phyloP scores from a whole-genome alignment of 805 yeast genomes.

The Nakazawaea pomicola region DNA sequence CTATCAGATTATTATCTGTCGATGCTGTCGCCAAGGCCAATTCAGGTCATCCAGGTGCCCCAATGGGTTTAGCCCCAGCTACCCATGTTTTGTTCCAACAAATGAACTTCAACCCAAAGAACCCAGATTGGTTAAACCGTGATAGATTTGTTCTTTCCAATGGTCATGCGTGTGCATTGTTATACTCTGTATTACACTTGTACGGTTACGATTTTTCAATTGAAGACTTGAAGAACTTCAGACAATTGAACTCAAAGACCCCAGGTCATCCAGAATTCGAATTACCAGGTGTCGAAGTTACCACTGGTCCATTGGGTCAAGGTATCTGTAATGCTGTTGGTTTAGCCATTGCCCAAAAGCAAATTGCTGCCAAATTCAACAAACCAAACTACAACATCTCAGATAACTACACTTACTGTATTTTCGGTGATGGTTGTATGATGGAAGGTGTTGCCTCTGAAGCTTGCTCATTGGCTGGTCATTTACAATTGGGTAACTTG shows the following conservation, averaged over 20 bases:
- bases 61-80: constrained; percentile 95
- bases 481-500: constrained; percentile 86
- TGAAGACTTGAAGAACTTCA: constrained; percentile 85
- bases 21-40: constrained; percentile 86
- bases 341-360: constrained; percentile 89
- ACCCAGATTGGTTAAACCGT: constrained; percentile 90
- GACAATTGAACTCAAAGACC: constrained; percentile 85
- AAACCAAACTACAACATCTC: constrained; percentile 73
- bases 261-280: constrained; percentile 98
- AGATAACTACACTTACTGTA: constrained; percentile 69
- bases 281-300: constrained; percentile 90
- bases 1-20: constrained; percentile 84
- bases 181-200: constrained; percentile 80
- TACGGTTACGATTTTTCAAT: constrained; percentile 76
- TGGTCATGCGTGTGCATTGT: constrained; percentile 93
- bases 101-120: constrained; percentile 83
- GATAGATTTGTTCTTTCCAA: constrained; percentile 93
- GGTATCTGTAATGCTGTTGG: constrained; percentile 97
- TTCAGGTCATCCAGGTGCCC: constrained; percentile 99
- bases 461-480: constrained; percentile 94
- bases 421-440: constrained; percentile 97
- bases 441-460: constrained; percentile 97
- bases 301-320: constrained; percentile 99
- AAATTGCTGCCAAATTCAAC: constrained; percentile 89
- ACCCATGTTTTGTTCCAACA: constrained; percentile 83